Evolutionary conservation across 139 green algal species (phyloP).

Genomic region (Chlorella ohadii): DNA sequence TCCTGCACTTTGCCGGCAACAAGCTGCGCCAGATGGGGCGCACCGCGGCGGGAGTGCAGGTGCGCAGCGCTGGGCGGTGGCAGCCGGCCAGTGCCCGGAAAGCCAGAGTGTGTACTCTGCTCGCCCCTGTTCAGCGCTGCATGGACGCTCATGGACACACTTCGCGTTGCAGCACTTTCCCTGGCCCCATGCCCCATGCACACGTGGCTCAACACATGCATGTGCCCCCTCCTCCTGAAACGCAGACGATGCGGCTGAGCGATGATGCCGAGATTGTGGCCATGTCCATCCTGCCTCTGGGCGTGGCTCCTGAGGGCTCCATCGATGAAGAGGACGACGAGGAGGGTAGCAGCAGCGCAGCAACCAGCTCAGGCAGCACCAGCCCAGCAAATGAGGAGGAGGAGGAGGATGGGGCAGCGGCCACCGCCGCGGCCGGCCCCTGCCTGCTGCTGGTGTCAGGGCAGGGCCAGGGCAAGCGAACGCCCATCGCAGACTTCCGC

Average conservation of each 20-base stretch:
- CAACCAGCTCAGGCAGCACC: background rate
- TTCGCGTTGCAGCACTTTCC: no score
- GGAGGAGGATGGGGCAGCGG: background rate
- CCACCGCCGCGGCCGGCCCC: background rate
- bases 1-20: slow-evolving; percentile 46
- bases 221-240: no score
- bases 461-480: slow-evolving; percentile 49
- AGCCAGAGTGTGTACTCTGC: no score
- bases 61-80: background rate
- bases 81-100: no score
- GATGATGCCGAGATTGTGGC: slow-evolving; percentile 11
- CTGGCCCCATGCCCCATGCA: no score
- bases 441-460: slow-evolving; percentile 41
- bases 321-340: background rate
- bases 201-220: no score
- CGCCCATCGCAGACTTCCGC: slow-evolving; percentile 49
- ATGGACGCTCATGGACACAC: no score
- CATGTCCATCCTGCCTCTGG: slow-evolving; percentile 15
- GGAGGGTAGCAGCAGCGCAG: background rate
- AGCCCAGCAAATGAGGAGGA: background rate
- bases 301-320: background rate
- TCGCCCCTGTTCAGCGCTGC: background rate
- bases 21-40: slow-evolving; percentile 2
- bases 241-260: slow-evolving; percentile 11
- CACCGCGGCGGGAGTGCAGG: background rate